Percentiles rank a stretch among this genome's conserved stretches.
phyloP scores from a whole-genome alignment of 2,329 filamentous ascomycete species.

The Dactylella cylindrospora region DNA sequence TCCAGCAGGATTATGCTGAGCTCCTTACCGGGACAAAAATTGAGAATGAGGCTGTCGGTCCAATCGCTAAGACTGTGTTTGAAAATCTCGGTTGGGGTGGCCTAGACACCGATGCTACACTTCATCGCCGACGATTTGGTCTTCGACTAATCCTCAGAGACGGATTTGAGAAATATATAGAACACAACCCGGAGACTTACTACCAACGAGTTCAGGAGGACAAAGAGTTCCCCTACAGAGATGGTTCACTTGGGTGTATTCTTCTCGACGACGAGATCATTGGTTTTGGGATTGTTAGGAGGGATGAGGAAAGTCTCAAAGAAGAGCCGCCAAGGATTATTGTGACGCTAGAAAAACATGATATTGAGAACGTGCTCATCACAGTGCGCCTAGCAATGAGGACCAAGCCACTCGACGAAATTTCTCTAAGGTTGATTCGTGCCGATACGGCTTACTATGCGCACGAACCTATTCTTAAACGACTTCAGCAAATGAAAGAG shows the following conservation, averaged over 20 bases:
- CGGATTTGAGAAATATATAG: slow-evolving; percentile 50
- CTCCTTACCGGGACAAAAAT: slow-evolving; percentile 57
- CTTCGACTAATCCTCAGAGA: slow-evolving; percentile 53
- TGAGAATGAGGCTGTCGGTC: slow-evolving; percentile 52
- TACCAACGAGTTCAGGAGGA: slow-evolving; percentile 55
- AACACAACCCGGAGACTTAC: slow-evolving; percentile 49
- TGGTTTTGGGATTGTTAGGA: slow-evolving; percentile 63
- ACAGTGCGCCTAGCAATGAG: slow-evolving; percentile 58
- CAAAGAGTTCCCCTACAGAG: slow-evolving; percentile 58
- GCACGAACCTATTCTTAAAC: slow-evolving; percentile 66
- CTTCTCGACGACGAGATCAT: slow-evolving; percentile 58
- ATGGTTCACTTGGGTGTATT: slow-evolving; percentile 65
- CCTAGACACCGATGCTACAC: slow-evolving; percentile 54
- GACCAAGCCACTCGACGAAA: no score
- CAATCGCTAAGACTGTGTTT: slow-evolving; percentile 52
- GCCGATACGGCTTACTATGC: slow-evolving; percentile 69
- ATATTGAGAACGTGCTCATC: slow-evolving; percentile 53
- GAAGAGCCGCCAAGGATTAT: slow-evolving; percentile 55
- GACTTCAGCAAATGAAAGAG: slow-evolving; percentile 60
- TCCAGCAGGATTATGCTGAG: slow-evolving; percentile 63
- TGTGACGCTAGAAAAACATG: slow-evolving; percentile 60
- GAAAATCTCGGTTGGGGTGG: slow-evolving; percentile 48
- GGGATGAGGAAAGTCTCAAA: slow-evolving; percentile 57
- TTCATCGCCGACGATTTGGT: slow-evolving; percentile 28
- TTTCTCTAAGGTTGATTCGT: slow-evolving; percentile 61